Percentiles rank a stretch among this genome's conserved stretches.
phyloP scores from a whole-genome alignment of 1,284 basidiomycete species.

The Boletellus dicymbophilus region DNA sequence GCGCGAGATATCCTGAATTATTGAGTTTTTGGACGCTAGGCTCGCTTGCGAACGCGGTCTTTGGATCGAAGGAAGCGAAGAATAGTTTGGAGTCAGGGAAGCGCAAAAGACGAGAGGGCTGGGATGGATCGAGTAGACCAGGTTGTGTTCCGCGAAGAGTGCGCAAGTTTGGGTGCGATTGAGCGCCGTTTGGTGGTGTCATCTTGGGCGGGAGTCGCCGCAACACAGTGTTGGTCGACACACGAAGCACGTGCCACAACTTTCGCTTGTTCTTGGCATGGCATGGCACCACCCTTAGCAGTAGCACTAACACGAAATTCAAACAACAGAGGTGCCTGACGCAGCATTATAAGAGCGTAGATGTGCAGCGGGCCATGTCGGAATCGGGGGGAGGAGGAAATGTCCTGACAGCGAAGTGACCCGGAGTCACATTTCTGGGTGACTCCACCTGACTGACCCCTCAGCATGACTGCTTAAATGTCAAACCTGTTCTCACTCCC shows the following conservation, averaged over 20 bases:
- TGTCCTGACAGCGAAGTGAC: no score
- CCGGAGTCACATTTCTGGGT: no score
- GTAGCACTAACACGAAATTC: no score
- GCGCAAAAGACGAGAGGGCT: constrained; percentile 58
- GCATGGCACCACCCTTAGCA: no score
- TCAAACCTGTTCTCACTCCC: no score
- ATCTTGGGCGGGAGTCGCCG: no score
- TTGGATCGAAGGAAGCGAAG: constrained; percentile 72
- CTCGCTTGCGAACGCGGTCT: constrained; percentile 51
- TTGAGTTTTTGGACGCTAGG: constrained; percentile 40
- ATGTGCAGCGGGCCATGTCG: no score
- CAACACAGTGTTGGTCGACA: no score
- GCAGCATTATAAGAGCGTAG: no score
- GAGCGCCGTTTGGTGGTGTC: constrained; percentile 3
- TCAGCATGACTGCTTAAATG: constrained; percentile 1
- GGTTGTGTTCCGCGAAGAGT: constrained; percentile 38
- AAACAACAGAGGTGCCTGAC: no score
- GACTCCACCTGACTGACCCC: background rate
- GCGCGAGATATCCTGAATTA: constrained; percentile 47
- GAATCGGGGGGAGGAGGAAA: no score
- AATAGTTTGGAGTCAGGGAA: constrained; percentile 52
- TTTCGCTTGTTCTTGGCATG: background rate
- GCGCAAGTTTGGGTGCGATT: constrained; percentile 11
- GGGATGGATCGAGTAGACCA: constrained; percentile 61
- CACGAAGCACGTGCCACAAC: background rate